Percentiles rank a stretch among this genome's conserved stretches.
phyloP scores from a whole-genome alignment of 179 eudicot genomes.

The Amaranthus tricolor region DNA sequence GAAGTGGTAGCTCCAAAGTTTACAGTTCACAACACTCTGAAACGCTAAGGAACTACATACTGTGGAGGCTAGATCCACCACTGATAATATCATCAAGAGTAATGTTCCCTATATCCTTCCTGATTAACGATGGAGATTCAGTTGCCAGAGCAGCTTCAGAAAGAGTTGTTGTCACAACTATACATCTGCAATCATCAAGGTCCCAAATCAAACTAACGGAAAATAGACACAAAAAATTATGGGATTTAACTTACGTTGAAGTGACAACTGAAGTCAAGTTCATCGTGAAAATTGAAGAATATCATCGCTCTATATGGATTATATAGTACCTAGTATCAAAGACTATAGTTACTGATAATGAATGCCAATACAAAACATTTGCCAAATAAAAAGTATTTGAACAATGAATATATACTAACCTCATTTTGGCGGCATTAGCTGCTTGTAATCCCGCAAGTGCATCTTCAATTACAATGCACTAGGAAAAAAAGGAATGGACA shows the following conservation, averaged over 20 bases:
- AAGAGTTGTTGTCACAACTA: conserved; percentile 90
- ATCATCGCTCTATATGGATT: not conserved
- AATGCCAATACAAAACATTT: not conserved
- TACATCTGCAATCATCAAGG: conserved; percentile 62
- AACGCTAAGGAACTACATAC: conserved; percentile 68
- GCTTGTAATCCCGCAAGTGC: conserved; percentile 99
- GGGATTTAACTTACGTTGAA: not conserved
- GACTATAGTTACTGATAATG: not conserved
- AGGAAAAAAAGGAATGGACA: conserved; percentile 18
- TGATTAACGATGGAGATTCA: conserved; percentile 76
- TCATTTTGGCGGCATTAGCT: conserved; percentile 91
- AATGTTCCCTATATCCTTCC: conserved; percentile 79
- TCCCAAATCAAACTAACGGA: conserved; percentile 19
- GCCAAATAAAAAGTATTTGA: not conserved
- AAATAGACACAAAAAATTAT: not conserved
- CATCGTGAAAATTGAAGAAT: not conserved
- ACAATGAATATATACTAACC: conserved; percentile 42
- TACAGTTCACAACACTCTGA: conserved; percentile 22
- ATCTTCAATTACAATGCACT: conserved; percentile 98
- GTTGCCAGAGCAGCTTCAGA: conserved; percentile 60
- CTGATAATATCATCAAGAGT: conserved; percentile 76
- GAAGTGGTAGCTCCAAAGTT: conserved; percentile 16
- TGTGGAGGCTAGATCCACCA: conserved; percentile 74
- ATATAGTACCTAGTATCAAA: no score
- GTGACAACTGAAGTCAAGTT: not conserved